phyloP scores from a whole-genome alignment of 345 rosid genomes.

The Microthlaspi erraticum region DNA sequence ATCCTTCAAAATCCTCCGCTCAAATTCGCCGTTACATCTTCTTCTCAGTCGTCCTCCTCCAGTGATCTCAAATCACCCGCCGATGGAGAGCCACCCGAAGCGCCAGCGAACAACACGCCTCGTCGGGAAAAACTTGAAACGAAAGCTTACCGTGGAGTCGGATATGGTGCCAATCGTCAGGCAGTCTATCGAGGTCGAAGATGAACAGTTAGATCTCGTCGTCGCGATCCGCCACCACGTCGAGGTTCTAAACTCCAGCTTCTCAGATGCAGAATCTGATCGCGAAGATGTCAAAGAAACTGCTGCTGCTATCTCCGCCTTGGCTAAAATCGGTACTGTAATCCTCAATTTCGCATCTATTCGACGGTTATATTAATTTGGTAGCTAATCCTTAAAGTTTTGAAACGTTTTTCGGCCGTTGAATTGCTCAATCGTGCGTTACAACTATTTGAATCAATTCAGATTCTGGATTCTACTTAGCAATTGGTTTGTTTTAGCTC shows the following conservation, averaged over 20 bases:
- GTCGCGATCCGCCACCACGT: conserved; percentile 51
- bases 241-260: conserved; percentile 49
- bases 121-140: conserved; percentile 54
- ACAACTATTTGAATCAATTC: background rate
- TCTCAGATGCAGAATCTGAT: conserved; percentile 50
- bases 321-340: conserved; percentile 60
- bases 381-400: background rate
- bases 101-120: conserved; percentile 43
- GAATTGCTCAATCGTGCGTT: background rate
- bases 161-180: conserved; percentile 30
- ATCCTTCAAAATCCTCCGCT: background rate
- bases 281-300: conserved; percentile 59
- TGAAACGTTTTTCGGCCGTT: background rate
- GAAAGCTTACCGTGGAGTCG: conserved; percentile 55
- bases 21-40: conserved; percentile 11
- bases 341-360: background rate
- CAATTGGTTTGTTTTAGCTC: background rate
- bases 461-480: background rate
- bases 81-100: conserved; percentile 51
- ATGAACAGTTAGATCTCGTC: conserved; percentile 40
- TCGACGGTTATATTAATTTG: background rate
- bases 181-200: conserved; percentile 17
- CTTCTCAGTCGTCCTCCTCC: background rate
- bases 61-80: conserved; percentile 2
- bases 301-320: conserved; percentile 49